Base-by-base conservation (phyloP, 805 yeast species). In the Debaryomyces tyrocola region DNA sequence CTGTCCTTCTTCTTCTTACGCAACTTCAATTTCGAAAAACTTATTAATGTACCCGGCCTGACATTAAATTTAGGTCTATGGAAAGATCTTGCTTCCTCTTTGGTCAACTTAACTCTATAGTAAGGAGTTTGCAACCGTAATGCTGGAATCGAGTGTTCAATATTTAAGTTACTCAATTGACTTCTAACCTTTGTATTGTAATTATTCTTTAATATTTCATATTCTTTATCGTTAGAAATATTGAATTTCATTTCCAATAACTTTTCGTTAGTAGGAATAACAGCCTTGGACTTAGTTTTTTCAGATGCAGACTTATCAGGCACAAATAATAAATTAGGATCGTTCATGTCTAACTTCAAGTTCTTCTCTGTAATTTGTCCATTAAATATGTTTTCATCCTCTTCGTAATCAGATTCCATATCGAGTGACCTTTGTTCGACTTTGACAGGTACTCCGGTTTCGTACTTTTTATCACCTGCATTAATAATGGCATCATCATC, bases 71-170 rank as follows among this genome's bases (percentile, higher is more conserved):
- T 74, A 0, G 91, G 86, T 51, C 96, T 78, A 59, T 92, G 98
- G 72, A 85, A 87, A 18, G 82, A 76, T 47, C 99, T 77, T 31
- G 85, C 73, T 54, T 86, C 87, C 6, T 77, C 76, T 53, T 83
- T 82, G 5, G 85, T 70, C 31, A 90, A 68, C 50, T 75, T 80
- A 24, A 91, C 97, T 58, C 86, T 88, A 68, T 90, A 94, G 66
- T 82, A 90, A 2, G 99, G 99, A 0, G 90, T 80, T 67, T 94
- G 99, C 41, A 94, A 73, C 41, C 94, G 76, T 21, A 82, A 59
- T 0, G 99, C 97, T 0, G 96, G 96, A 56, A 83, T 76, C 0
- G 97, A 81, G 64, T 94, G 99, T 58, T 94, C 98, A 51, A 94
- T 90, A 42, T 81, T 84, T 51, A 94, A 74, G 54, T 92, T 89